Percentiles rank a stretch among this genome's conserved stretches.
These are phyloP conservation scores for Pulveroboletus sp. DNA, from an alignment of 768 basidiomycete species.

Conservation along the genomic window DNA sequence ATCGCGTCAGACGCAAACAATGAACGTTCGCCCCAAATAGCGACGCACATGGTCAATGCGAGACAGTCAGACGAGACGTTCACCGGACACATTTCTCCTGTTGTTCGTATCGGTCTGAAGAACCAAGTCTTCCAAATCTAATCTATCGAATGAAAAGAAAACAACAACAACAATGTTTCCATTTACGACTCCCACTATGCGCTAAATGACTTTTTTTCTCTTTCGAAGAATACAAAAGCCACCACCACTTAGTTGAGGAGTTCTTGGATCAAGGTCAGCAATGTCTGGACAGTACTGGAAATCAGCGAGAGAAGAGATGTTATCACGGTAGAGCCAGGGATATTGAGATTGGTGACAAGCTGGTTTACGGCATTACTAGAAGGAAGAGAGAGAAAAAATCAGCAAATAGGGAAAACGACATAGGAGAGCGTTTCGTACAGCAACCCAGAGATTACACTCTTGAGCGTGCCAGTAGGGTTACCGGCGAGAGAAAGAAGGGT, in stretches of 20 bases:
- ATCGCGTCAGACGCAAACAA: no score
- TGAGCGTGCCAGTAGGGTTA: neutral
- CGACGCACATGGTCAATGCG: no score
- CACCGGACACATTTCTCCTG: no score
- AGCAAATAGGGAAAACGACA: neutral
- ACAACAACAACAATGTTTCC: neutral
- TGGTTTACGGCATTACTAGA: neutral
- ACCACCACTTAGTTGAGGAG: neutral
- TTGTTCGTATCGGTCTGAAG: no score
- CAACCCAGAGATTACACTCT: neutral
- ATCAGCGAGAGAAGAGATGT: neutral
- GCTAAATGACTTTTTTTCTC: neutral
- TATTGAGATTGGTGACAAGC: neutral
- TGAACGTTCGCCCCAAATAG: no score
- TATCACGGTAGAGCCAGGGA: neutral
- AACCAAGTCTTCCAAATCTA: neutral
- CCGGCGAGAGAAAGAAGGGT: neutral
- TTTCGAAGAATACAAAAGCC: neutral
- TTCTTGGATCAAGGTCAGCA: neutral
- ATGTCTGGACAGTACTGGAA: neutral
- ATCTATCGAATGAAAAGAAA: neutral
- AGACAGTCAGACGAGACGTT: no score
- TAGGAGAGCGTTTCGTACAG: neutral
- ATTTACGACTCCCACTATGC: constrained; percentile 1
- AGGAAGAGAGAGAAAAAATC: no score